Evolutionary conservation across 192 early-diverging fungal genomes (phyloP).

Genomic region (Cetraspora pellucida): DNA sequence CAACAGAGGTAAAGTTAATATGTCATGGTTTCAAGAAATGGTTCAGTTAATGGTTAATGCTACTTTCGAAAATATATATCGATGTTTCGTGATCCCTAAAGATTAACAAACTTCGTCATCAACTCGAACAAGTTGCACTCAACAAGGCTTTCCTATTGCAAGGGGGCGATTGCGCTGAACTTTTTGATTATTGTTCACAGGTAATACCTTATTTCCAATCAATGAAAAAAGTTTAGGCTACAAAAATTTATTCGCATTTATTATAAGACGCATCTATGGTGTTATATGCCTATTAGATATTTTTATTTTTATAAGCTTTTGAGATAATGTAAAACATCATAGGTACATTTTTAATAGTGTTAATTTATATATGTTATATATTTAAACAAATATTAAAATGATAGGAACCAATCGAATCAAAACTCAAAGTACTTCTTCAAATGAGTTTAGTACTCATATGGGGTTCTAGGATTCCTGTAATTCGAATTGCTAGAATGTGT

Average conservation of each 20-base stretch:
- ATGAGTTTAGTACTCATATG: slow-evolving; percentile 95
- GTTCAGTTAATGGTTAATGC: neutral
- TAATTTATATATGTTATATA: neutral
- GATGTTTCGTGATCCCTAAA: slow-evolving; percentile 34
- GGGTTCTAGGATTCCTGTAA: slow-evolving; percentile 91
- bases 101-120: slow-evolving; percentile 79
- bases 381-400: neutral
- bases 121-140: slow-evolving; percentile 87
- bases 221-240: no score
- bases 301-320: no score
- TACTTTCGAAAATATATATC: neutral
- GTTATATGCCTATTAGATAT: no score
- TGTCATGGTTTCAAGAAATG: neutral
- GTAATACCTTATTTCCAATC: slow-evolving; percentile 39
- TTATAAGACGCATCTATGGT: no score
- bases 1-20: slow-evolving; percentile 66
- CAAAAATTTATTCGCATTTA: no score
- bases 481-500: slow-evolving; percentile 97
- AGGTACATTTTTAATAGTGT: no score
- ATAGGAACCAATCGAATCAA: slow-evolving; percentile 86
- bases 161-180: slow-evolving; percentile 98
- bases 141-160: slow-evolving; percentile 94
- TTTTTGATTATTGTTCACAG: slow-evolving; percentile 97
- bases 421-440: slow-evolving; percentile 95
- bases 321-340: no score